These are phyloP conservation scores for Suillus occidentalis DNA, from an alignment of 768 basidiomycete species.

Conservation along the genomic window DNA sequence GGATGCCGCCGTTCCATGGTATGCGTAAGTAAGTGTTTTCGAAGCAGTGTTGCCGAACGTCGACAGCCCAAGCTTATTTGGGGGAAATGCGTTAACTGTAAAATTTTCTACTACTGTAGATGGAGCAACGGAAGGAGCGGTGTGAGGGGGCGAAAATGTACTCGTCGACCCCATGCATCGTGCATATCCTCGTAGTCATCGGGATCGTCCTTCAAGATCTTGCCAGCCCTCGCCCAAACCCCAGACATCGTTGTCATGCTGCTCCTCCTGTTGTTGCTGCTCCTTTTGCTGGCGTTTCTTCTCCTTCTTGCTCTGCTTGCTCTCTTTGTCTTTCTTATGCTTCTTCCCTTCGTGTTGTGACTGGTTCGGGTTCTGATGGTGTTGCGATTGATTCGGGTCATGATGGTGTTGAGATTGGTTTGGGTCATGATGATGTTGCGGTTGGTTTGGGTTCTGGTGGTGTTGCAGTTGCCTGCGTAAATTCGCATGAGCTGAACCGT, in stretches of 20 bases:
- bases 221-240: conserved; percentile 35
- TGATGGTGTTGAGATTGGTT: conserved; percentile 26
- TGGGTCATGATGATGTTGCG: conserved; percentile 15
- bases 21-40: conserved; percentile 57
- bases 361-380: conserved; percentile 23
- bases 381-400: no score
- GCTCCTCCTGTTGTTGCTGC: conserved; percentile 22
- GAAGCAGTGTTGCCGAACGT: conserved; percentile 39
- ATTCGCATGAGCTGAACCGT: conserved; percentile 10
- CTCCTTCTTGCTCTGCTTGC: conserved; percentile 23
- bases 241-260: conserved; percentile 31
- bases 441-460: conserved; percentile 20
- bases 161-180: conserved; percentile 35
- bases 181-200: conserved; percentile 33
- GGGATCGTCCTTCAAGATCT: conserved; percentile 33
- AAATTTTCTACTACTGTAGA: conserved; percentile 35
- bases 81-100: conserved; percentile 34
- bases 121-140: conserved; percentile 20
- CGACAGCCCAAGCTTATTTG: conserved; percentile 34
- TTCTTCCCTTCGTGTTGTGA: conserved; percentile 24
- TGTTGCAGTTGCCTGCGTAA: conserved; percentile 15
- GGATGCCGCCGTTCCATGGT: conserved; percentile 47
- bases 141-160: conserved; percentile 39
- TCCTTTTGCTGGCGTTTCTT: conserved; percentile 18
- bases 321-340: conserved; percentile 20